Conservation (phyloP, 202 grass and related monocot genomes). For the Dendrocalamus latiflorus region DNA sequence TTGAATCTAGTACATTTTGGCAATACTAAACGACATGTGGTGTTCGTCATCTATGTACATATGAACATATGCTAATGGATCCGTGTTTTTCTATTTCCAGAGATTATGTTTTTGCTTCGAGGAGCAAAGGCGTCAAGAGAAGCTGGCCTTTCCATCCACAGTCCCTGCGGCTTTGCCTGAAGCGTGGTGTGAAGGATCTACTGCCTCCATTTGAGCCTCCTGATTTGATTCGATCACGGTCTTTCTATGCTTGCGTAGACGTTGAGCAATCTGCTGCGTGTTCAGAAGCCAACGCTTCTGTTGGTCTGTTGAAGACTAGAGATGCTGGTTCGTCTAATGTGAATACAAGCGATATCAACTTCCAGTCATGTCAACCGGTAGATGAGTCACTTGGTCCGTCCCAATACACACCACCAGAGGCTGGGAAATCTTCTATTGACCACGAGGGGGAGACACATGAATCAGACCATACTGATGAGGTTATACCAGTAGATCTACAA, state of each 20-base stretch:
- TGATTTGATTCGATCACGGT: constrained; percentile 50
- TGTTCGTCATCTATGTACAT: neutral
- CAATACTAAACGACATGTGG: constrained; percentile 12
- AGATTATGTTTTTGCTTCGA: constrained; percentile 74
- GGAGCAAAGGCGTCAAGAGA: too few relatives aligned
- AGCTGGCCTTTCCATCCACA: too few relatives aligned
- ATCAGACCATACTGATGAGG: constrained; percentile 11
- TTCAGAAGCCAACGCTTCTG: too few relatives aligned
- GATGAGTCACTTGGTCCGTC: constrained; percentile 27
- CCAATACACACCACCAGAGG: constrained; percentile 30
- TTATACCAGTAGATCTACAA: constrained; percentile 29
- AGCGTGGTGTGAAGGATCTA: too few relatives aligned
- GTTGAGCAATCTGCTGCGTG: too few relatives aligned
- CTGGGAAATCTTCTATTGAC: constrained; percentile 33
- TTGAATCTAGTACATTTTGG: constrained; percentile 29
- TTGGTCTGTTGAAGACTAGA: too few relatives aligned
- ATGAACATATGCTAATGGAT: constrained; percentile 45
- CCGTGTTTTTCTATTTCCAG: constrained; percentile 44
- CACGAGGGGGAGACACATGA: constrained; percentile 20
- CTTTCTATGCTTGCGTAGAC: constrained; percentile 25
- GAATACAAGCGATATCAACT: constrained; percentile 53
- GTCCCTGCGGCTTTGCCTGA: too few relatives aligned
- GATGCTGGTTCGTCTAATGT: too few relatives aligned
- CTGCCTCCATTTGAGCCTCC: too few relatives aligned
- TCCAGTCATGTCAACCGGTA: constrained; percentile 27